phyloP scores from a whole-genome alignment of 306 rosid genomes.

The Quercus wislizeni region DNA sequence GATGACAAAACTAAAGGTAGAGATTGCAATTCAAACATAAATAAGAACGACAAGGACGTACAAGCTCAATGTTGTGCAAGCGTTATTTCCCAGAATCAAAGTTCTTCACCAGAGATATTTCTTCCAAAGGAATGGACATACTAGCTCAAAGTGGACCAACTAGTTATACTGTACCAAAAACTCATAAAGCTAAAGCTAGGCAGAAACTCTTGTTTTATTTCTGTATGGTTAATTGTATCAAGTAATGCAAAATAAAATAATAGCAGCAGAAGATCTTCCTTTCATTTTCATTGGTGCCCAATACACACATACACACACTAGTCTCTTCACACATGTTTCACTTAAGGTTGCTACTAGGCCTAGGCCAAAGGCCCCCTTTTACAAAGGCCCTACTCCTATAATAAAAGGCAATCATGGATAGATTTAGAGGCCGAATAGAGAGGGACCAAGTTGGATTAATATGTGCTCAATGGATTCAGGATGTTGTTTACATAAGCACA shows the following conservation, averaged over 20 bases:
- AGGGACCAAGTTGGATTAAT: no score
- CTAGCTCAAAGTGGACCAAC: conserved; percentile 14
- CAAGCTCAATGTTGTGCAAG: conserved; percentile 27
- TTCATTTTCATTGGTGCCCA: not conserved
- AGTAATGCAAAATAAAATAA: conserved; percentile 13
- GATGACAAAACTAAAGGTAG: conserved; percentile 13
- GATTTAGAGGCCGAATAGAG: no score
- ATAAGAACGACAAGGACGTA: conserved; percentile 31
- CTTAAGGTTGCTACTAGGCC: no score
- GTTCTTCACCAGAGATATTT: conserved; percentile 41
- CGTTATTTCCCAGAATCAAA: conserved; percentile 43
- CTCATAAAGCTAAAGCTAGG: conserved; percentile 13
- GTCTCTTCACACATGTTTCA: no score
- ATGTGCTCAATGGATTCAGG: no score
- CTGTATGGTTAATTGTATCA: not conserved
- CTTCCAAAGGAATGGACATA: conserved; percentile 92
- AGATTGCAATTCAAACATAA: conserved; percentile 18
- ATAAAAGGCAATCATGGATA: no score
- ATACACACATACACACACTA: no score
- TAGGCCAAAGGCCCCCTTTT: no score
- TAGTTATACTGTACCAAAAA: not conserved
- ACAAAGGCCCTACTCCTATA: no score
- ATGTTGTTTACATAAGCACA: no score
- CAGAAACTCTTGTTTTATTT: not conserved
- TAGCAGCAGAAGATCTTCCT: not conserved